Evolutionary conservation across 208 protist genomes (phyloP).

Genomic region (Trypanosoma platydactyli): DNA sequence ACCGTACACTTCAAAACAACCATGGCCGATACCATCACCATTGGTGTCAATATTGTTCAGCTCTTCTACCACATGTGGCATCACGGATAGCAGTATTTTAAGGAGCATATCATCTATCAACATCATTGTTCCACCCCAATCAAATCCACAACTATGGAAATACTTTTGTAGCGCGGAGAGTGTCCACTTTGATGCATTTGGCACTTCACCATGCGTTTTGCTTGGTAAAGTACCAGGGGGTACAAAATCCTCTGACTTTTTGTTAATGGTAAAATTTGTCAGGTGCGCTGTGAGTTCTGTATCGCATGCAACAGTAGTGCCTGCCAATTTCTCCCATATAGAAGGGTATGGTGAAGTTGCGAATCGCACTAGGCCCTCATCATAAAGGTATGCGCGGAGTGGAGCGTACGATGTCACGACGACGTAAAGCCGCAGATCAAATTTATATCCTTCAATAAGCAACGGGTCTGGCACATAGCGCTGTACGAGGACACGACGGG

Average conservation of each 20-base stretch:
- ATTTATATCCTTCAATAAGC: constrained; percentile 88
- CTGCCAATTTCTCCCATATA: constrained; percentile 2
- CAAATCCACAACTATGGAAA: constrained; percentile 29
- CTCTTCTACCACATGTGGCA: constrained; percentile 51
- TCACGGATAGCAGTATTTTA: constrained; percentile 67
- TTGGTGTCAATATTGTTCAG: constrained; percentile 19
- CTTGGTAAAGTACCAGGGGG: constrained; percentile 5
- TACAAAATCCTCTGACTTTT: constrained; percentile 53
- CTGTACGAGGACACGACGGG: constrained; percentile 62
- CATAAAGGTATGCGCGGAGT: constrained; percentile 79
- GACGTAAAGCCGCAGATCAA: constrained; percentile 92
- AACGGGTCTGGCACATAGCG: constrained; percentile 76
- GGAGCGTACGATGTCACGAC: constrained; percentile 86
- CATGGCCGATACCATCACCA: constrained; percentile 4
- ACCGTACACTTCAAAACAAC: constrained; percentile 87
- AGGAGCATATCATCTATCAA: constrained; percentile 70
- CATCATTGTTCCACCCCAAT: constrained; percentile 61
- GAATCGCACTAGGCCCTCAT: constrained; percentile 89
- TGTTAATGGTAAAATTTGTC: constrained; percentile 93
- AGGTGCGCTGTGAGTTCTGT: constrained; percentile 59
- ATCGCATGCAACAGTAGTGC: constrained; percentile 14
- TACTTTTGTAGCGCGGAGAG: constrained; percentile 49
- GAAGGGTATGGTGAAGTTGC: constrained; percentile 66
- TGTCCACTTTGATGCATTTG: constrained; percentile 55
- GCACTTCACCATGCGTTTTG: constrained; percentile 22